phyloP scores from a whole-genome alignment of 169 alveolate genomes.

The Plasmodium ovale region DNA sequence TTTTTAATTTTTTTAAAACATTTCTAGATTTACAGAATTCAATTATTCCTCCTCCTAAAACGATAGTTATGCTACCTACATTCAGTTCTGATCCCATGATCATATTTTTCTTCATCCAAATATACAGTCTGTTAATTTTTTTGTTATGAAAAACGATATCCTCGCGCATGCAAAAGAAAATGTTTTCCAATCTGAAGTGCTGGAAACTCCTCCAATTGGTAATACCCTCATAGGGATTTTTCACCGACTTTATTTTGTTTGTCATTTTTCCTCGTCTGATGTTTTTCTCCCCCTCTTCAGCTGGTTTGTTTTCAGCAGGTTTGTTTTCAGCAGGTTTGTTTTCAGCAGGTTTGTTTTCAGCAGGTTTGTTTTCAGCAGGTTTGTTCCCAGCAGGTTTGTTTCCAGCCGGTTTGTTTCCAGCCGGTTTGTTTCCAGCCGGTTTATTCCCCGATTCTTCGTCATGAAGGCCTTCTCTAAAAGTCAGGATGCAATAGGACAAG shows the following conservation, averaged over 20 bases:
- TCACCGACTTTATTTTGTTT: background rate
- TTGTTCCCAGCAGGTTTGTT: too few species aligned
- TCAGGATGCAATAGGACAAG: conserved; percentile 6
- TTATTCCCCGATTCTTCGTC: background rate
- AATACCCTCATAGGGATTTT: background rate
- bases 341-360: too few species aligned
- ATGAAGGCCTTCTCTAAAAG: background rate
- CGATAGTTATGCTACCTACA: conserved; percentile 6
- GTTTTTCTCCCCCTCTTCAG: background rate
- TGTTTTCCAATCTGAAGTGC: background rate
- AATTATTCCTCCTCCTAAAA: conserved; percentile 56
- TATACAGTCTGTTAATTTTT: conserved; percentile 21
- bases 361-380: too few species aligned
- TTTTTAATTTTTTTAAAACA: conserved; percentile 16
- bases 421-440: background rate
- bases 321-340: background rate
- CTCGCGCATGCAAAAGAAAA: background rate
- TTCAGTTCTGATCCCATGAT: background rate
- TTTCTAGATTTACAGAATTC: conserved; percentile 34
- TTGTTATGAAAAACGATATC: conserved; percentile 35
- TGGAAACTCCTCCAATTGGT: background rate
- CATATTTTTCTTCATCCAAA: background rate
- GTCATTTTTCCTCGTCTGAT: background rate
- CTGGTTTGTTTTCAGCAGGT: background rate
- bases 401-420: background rate